phyloP scores from a whole-genome alignment of 352 stramenopile species.

The Phytophthora pistaciae region DNA sequence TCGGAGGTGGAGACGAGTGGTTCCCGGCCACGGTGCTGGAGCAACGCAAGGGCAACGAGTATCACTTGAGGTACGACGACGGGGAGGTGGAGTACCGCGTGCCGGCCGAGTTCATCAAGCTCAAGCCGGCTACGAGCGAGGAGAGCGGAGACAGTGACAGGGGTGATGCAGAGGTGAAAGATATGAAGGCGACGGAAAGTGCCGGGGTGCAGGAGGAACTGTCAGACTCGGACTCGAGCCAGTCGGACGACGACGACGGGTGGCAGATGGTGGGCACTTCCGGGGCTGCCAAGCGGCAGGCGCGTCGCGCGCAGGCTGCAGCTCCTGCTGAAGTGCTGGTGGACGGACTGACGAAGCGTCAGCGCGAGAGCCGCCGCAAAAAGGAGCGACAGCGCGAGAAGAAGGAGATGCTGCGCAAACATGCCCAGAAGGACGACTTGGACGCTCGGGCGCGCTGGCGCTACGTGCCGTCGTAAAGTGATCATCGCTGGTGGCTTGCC shows the following conservation, averaged over 20 bases:
- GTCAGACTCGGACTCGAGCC: conserved; percentile 30
- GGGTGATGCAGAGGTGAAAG: conserved; percentile 4
- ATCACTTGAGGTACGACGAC: conserved; percentile 84
- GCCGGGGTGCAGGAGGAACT: conserved; percentile 13
- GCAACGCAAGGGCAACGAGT: conserved; percentile 78
- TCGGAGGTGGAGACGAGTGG: conserved; percentile 62
- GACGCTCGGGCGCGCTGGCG: conserved; percentile 74
- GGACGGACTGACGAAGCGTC: conserved; percentile 79
- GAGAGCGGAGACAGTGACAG: conserved; percentile 13
- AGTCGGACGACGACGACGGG: conserved; percentile 66
- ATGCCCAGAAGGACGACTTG: conserved; percentile 76
- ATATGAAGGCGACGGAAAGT: conserved; percentile 16
- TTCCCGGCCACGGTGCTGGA: conserved; percentile 74
- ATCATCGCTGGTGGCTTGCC: background rate
- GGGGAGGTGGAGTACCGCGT: conserved; percentile 79
- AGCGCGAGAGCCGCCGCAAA: conserved; percentile 82
- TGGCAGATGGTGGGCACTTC: conserved; percentile 73
- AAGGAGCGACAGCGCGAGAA: conserved; percentile 82
- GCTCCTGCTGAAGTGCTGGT: conserved; percentile 30
- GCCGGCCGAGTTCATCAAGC: conserved; percentile 59
- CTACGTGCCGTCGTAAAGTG: conserved; percentile 65
- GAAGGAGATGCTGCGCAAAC: conserved; percentile 72
- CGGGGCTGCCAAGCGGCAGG: conserved; percentile 28
- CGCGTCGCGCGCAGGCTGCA: conserved; percentile 13
- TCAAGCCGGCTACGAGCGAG: conserved; percentile 17